phyloP scores from a whole-genome alignment of 441 rosid species.

The Croton setiger region DNA sequence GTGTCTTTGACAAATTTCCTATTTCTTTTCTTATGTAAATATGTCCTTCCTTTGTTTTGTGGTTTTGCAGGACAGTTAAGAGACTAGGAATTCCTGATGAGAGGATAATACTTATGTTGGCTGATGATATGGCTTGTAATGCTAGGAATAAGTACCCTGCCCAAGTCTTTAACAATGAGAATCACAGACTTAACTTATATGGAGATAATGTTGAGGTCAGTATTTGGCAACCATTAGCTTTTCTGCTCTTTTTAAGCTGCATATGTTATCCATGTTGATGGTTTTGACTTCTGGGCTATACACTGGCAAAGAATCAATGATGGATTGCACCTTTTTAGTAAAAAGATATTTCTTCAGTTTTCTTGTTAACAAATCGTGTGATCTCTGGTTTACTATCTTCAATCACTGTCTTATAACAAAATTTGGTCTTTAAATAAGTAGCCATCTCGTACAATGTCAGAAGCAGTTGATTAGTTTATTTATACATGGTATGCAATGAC shows the following conservation, averaged over 20 bases:
- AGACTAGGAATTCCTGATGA: conserved; percentile 95
- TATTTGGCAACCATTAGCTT: conserved; percentile 15
- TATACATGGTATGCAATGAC: not conserved
- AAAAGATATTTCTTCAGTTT: not conserved
- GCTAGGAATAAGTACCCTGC: conserved; percentile 94
- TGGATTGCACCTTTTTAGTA: not conserved
- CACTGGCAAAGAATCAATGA: not conserved
- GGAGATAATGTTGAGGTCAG: conserved; percentile 97
- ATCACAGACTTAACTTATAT: conserved; percentile 86
- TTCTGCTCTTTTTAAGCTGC: conserved; percentile 5
- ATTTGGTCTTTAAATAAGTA: not conserved
- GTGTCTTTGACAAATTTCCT: not conserved
- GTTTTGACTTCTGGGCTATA: not conserved
- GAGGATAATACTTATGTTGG: conserved; percentile 93
- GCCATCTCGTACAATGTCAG: not conserved
- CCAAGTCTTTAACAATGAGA: conserved; percentile 96
- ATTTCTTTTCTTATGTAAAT: not conserved
- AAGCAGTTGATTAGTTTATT: not conserved
- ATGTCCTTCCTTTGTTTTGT: conserved; percentile 9
- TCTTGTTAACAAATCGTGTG: not conserved
- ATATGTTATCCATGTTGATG: not conserved
- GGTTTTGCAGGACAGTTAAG: conserved; percentile 81
- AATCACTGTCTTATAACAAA: not conserved
- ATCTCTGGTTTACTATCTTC: not conserved
- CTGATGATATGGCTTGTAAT: conserved; percentile 99